These are phyloP conservation scores for Dactylonectria estremocensis DNA, from an alignment of 2,329 filamentous ascomycete species.

Conservation along the genomic window DNA sequence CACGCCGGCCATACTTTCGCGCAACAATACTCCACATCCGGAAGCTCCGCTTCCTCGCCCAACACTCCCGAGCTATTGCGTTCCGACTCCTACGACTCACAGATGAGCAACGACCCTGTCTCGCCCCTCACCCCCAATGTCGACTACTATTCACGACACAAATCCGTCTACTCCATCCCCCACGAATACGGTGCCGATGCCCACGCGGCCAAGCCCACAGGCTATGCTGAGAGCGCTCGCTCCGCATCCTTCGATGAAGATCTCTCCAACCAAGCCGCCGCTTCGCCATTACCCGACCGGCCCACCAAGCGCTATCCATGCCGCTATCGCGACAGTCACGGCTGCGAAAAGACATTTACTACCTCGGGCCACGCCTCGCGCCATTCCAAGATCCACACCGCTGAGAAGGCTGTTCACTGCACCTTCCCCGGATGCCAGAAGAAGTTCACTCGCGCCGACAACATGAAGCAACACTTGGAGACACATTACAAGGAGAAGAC, in stretches of 20 bases:
- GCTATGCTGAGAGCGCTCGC: conserved; percentile 61
- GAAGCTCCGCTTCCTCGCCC: conserved; percentile 62
- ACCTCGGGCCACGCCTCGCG: conserved; percentile 89
- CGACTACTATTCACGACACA: conserved; percentile 58
- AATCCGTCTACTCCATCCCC: conserved; percentile 57
- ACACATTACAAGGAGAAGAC: conserved; percentile 80
- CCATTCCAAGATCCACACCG: conserved; percentile 87
- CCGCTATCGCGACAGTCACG: conserved; percentile 78
- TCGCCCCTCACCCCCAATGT: conserved; percentile 71
- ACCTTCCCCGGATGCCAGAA: conserved; percentile 80
- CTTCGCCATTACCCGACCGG: conserved; percentile 61
- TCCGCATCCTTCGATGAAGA: conserved; percentile 69
- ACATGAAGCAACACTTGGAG: conserved; percentile 89
- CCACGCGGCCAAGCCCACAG: conserved; percentile 57
- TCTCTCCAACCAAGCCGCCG: conserved; percentile 53
- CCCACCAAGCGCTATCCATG: conserved; percentile 80
- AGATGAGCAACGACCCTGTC: conserved; percentile 67
- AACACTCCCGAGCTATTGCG: conserved; percentile 72
- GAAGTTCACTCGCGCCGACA: conserved; percentile 86
- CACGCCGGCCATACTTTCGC: conserved; percentile 53
- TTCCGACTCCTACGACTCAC: conserved; percentile 74
- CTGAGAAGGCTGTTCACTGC: conserved; percentile 82
- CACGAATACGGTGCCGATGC: conserved; percentile 53
- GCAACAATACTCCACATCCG: conserved; percentile 54
- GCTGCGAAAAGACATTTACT: conserved; percentile 85